These are phyloP conservation scores for Epichloe uncinata DNA, from an alignment of 2,329 filamentous ascomycete species.

Conservation along the genomic window DNA sequence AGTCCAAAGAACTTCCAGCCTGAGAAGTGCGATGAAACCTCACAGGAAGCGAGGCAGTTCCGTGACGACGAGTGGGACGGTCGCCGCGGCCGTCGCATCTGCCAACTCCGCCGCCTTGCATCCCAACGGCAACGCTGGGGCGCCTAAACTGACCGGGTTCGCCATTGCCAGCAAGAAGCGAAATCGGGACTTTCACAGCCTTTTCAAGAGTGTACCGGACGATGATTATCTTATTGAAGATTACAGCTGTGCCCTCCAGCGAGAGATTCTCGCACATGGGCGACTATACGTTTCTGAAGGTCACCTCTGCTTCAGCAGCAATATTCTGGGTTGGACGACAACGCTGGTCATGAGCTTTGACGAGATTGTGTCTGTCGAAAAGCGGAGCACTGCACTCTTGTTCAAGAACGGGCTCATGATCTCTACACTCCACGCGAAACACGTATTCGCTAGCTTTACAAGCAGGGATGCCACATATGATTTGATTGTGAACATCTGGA, in stretches of 20 bases:
- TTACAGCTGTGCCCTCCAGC: conserved; percentile 90
- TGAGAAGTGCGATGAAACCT: conserved; percentile 46
- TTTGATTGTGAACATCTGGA: conserved; percentile 95
- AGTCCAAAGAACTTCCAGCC: conserved; percentile 51
- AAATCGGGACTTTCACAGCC: conserved; percentile 83
- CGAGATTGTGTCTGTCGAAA: conserved; percentile 92
- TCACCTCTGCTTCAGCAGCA: conserved; percentile 96
- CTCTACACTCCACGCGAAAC: conserved; percentile 85
- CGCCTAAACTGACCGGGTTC: conserved; percentile 80
- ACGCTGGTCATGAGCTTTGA: conserved; percentile 97
- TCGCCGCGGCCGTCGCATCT: conserved; percentile 60
- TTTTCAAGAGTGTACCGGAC: conserved; percentile 94
- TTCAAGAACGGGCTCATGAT: conserved; percentile 98
- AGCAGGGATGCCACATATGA: conserved; percentile 95
- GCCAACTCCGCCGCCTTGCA: conserved; percentile 55
- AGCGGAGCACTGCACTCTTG: conserved; percentile 85
- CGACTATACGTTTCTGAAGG: conserved; percentile 93
- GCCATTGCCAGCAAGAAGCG: conserved; percentile 92
- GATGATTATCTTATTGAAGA: conserved; percentile 98
- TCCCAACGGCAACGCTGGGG: conserved; percentile 40
- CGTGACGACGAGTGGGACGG: conserved; percentile 48
- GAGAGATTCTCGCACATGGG: conserved; percentile 89
- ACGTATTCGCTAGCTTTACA: conserved; percentile 90
- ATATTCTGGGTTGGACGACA: conserved; percentile 96
- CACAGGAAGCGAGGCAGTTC: conserved; percentile 77